Evolutionary conservation across 306 rosid species (phyloP).

Genomic region (Alnus glutinosa): DNA sequence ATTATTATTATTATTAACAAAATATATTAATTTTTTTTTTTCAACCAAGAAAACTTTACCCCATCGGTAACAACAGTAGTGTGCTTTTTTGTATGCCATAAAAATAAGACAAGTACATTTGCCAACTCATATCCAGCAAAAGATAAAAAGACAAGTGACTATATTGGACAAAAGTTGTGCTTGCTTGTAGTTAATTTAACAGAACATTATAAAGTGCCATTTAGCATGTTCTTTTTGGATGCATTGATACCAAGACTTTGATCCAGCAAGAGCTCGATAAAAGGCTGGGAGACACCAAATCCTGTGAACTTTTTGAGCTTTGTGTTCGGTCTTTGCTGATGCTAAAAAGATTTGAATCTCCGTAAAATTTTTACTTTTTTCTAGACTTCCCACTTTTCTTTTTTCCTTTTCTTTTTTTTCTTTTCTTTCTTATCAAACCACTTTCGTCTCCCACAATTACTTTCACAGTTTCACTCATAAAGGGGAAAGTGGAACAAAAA

Average conservation of each 20-base stretch:
- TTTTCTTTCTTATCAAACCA: slow-evolving; percentile 32
- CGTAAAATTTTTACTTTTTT: slow-evolving; percentile 31
- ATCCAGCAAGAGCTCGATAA: slow-evolving; percentile 11
- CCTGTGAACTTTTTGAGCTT: slow-evolving; percentile 52
- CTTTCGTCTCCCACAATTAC: slow-evolving; percentile 38
- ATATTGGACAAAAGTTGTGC: not conserved
- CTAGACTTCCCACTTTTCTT: slow-evolving; percentile 11
- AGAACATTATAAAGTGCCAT: not conserved
- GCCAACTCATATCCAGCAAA: not conserved
- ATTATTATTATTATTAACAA: not conserved
- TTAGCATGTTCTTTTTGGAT: slow-evolving; percentile 24
- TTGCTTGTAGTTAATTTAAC: not conserved
- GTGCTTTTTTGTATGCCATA: not conserved
- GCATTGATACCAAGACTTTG: slow-evolving; percentile 5
- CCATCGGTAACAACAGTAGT: too few relatives aligned
- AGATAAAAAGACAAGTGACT: not conserved
- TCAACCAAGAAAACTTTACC: not conserved
- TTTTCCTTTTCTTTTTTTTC: slow-evolving; percentile 28
- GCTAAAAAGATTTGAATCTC: slow-evolving; percentile 60
- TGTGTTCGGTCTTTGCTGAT: slow-evolving; percentile 45
- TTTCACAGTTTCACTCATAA: slow-evolving; percentile 45
- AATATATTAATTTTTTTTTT: too few relatives aligned
- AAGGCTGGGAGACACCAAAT: slow-evolving; percentile 26
- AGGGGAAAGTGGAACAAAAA: slow-evolving; percentile 60
- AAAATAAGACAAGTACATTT: not conserved